Conservation (phyloP, 192 early-diverging fungal species). For the Backusella sp. region DNA sequence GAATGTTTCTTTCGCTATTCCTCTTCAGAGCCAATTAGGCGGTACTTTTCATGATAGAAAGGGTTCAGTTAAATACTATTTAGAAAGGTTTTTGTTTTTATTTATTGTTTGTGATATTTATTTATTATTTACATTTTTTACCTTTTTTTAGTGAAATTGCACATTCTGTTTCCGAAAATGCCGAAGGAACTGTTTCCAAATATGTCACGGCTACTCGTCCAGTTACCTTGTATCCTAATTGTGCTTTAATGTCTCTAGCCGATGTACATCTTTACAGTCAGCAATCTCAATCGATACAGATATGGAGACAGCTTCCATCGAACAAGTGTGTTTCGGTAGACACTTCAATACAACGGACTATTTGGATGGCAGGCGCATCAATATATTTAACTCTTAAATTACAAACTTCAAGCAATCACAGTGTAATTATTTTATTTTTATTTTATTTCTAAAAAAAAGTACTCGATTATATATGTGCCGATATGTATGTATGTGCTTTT, state of each 20-base stretch:
- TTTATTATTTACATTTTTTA: constrained; percentile 9
- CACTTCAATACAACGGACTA: neutral
- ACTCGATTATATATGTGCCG: neutral
- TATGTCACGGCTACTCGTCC: neutral
- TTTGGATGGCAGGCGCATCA: constrained; percentile 19
- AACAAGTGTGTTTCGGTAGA: neutral
- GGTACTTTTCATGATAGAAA: constrained; percentile 26
- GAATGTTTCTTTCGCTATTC: constrained; percentile 8
- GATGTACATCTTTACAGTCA: constrained; percentile 12
- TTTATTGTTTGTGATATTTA: neutral
- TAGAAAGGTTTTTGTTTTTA: constrained; percentile 16
- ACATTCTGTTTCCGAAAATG: constrained; percentile 3
- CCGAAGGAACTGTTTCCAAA: neutral
- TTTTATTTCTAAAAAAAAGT: neutral
- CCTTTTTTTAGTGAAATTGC: constrained; percentile 1
- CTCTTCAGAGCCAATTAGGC: constrained; percentile 4
- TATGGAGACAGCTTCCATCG: neutral
- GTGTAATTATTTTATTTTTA: neutral
- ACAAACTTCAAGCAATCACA: neutral
- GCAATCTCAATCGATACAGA: neutral
- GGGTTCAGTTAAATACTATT: constrained; percentile 12
- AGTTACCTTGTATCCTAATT: neutral
- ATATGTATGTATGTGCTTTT: neutral
- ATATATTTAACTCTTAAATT: constrained; percentile 16
- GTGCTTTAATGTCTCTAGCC: neutral